These are phyloP conservation scores for Actinomortierella wolfii DNA, from an alignment of 371 early-diverging fungal species.

Conservation along the genomic window DNA sequence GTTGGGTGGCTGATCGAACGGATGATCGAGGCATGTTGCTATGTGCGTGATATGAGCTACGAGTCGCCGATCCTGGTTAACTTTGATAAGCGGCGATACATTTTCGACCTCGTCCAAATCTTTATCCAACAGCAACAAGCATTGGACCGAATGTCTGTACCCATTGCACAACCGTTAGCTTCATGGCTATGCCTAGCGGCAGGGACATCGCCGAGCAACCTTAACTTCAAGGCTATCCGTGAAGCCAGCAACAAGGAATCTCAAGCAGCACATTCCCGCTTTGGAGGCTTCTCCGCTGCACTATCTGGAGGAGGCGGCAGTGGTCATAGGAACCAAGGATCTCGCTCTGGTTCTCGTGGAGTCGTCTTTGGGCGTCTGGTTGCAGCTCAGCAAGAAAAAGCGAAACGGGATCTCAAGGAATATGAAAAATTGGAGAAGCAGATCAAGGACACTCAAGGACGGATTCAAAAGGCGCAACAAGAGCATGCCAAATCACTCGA, in stretches of 20 bases:
- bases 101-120: constrained; percentile 66
- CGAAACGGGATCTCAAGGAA: constrained; percentile 73
- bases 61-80: constrained; percentile 59
- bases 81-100: constrained; percentile 73
- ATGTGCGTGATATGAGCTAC: constrained; percentile 52
- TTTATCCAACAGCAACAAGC: constrained; percentile 46
- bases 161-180: constrained; percentile 18
- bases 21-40: constrained; percentile 52
- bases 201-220: constrained; percentile 16
- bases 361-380: constrained; percentile 62
- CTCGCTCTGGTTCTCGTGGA: constrained; percentile 5
- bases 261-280: too few relatives aligned
- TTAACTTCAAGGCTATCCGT: constrained; percentile 16
- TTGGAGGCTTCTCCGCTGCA: neutral
- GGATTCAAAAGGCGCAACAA: constrained; percentile 69
- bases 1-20: constrained; percentile 63
- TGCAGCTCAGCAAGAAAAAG: constrained; percentile 68
- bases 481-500: constrained; percentile 71
- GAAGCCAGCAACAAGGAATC: constrained; percentile 24
- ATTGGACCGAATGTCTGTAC: constrained; percentile 10
- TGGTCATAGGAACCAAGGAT: constrained; percentile 1
- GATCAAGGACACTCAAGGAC: constrained; percentile 66
- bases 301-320: neutral
- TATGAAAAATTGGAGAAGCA: constrained; percentile 72
- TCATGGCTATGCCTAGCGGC: constrained; percentile 33